A percentile compares a stretch with the other conserved stretches of the same genome.
Evolutionary conservation across 495 filamentous ascomycete genomes (phyloP).

Genomic region (Aspergillus funiculosus): DNA sequence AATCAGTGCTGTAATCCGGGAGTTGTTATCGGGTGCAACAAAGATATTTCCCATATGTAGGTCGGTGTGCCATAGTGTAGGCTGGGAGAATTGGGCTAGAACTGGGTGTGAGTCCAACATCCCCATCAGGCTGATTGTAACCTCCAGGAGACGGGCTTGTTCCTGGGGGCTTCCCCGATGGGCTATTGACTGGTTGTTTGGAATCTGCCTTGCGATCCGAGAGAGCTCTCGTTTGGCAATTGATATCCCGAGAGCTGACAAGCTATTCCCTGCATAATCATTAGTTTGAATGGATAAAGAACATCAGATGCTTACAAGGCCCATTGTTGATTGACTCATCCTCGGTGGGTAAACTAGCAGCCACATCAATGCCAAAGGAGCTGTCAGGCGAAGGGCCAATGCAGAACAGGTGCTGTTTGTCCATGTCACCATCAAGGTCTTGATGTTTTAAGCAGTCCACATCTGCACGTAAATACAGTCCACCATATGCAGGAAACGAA

Average conservation of each 20-base stretch:
- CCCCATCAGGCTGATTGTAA: slow-evolving; percentile 5
- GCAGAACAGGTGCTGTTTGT: slow-evolving; percentile 19
- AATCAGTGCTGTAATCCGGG: slow-evolving; percentile 27
- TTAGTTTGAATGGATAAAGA: slow-evolving; percentile 1
- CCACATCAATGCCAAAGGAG: slow-evolving; percentile 13
- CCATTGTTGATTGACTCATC: slow-evolving; percentile 17
- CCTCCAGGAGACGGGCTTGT: slow-evolving; percentile 16
- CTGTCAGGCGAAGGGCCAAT: slow-evolving; percentile 24
- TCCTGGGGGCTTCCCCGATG: slow-evolving; percentile 19
- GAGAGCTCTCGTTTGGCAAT: slow-evolving; percentile 22
- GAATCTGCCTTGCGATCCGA: slow-evolving; percentile 11
- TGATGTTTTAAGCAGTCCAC: slow-evolving; percentile 5
- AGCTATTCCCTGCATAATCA: slow-evolving; percentile 19
- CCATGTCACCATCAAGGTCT: slow-evolving; percentile 16
- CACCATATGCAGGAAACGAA: slow-evolving; percentile 28
- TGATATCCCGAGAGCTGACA: slow-evolving; percentile 18
- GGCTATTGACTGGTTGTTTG: background rate
- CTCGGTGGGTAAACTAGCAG: background rate
- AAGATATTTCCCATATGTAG: no score
- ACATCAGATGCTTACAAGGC: slow-evolving; percentile 21
- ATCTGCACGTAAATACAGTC: slow-evolving; percentile 27
- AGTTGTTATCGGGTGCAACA: slow-evolving; percentile 20
- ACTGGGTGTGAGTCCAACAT: slow-evolving; percentile 1
- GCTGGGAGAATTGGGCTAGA: slow-evolving; percentile 16
- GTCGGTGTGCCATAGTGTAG: slow-evolving; percentile 28